Evolutionary conservation across 164 flowering plant genomes (phyloP).

Genomic region (Vitis amurensis): DNA sequence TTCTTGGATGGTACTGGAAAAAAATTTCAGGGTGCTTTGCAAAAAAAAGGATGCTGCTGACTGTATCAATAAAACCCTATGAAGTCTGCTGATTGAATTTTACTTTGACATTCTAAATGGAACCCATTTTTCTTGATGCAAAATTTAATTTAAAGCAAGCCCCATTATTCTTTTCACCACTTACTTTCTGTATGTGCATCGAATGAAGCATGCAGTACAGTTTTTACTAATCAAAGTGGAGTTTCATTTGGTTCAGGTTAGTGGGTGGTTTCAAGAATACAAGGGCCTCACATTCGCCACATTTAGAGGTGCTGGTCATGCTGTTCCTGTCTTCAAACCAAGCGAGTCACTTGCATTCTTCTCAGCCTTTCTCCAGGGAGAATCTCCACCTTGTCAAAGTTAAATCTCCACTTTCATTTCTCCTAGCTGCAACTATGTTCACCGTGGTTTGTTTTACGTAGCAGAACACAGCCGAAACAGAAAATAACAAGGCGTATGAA

Average conservation of each 20-base stretch:
- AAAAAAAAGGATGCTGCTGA: too few species aligned
- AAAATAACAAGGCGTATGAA: neutral
- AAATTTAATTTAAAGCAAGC: too few species aligned
- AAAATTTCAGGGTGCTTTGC: too few species aligned
- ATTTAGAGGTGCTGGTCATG: slow-evolving; percentile 97
- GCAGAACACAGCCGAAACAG: neutral
- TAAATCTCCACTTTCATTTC: neutral
- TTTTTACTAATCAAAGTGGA: neutral
- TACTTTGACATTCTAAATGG: too few species aligned
- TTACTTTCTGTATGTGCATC: too few species aligned
- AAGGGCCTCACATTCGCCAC: slow-evolving; percentile 88
- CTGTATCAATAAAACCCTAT: too few species aligned
- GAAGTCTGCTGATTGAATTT: too few species aligned
- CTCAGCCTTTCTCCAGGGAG: slow-evolving; percentile 60
- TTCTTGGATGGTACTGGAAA: too few species aligned
- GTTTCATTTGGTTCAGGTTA: slow-evolving; percentile 49
- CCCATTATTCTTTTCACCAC: too few species aligned
- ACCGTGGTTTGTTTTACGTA: neutral
- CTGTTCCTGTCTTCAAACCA: slow-evolving; percentile 90
- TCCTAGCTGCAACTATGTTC: neutral
- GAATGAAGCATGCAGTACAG: neutral
- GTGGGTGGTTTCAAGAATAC: slow-evolving; percentile 91
- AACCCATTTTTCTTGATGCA: too few species aligned
- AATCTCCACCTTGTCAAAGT: slow-evolving; percentile 39
- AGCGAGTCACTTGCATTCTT: slow-evolving; percentile 79